These are phyloP conservation scores for Globisporangium viniferum DNA, from an alignment of 352 stramenopile genomes.

Conservation along the genomic window DNA sequence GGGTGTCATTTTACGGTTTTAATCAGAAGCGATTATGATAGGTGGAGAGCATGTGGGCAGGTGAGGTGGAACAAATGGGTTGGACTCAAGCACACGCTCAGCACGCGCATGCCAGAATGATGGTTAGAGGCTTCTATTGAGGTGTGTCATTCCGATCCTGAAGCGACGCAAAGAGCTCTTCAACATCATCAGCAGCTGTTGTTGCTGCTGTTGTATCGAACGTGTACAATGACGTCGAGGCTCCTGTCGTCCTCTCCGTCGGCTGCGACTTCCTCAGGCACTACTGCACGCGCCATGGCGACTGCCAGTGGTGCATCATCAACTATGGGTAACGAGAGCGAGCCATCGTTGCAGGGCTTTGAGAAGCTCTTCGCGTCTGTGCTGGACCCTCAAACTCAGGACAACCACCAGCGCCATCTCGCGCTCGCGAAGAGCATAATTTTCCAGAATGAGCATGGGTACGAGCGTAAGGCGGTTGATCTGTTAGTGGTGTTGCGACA, in stretches of 20 bases:
- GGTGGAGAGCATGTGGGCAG: neutral
- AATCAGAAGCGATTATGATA: slow-evolving; percentile 3
- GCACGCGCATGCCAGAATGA: slow-evolving; percentile 3
- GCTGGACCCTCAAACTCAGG: slow-evolving; percentile 56
- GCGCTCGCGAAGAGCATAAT: slow-evolving; percentile 77
- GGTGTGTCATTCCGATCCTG: slow-evolving; percentile 3
- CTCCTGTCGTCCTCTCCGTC: neutral
- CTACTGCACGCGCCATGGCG: neutral
- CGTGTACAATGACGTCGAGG: slow-evolving; percentile 3
- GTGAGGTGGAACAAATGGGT: slow-evolving; percentile 5
- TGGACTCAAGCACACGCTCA: slow-evolving; percentile 11
- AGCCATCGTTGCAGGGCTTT: slow-evolving; percentile 43
- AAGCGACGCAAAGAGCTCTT: slow-evolving; percentile 12
- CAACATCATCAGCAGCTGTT: neutral
- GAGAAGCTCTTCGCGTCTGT: slow-evolving; percentile 66
- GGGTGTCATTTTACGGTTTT: slow-evolving; percentile 9
- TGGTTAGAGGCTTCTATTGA: slow-evolving; percentile 8
- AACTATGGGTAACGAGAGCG: neutral
- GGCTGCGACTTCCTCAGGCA: neutral
- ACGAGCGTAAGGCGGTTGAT: neutral
- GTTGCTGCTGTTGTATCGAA: neutral
- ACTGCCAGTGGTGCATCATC: neutral
- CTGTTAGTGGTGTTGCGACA: neutral
- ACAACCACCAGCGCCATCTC: slow-evolving; percentile 63
- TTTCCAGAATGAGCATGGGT: slow-evolving; percentile 71